Conservation (phyloP, 371 early-diverging fungal genomes). For the Mucor ambiguus region DNA sequence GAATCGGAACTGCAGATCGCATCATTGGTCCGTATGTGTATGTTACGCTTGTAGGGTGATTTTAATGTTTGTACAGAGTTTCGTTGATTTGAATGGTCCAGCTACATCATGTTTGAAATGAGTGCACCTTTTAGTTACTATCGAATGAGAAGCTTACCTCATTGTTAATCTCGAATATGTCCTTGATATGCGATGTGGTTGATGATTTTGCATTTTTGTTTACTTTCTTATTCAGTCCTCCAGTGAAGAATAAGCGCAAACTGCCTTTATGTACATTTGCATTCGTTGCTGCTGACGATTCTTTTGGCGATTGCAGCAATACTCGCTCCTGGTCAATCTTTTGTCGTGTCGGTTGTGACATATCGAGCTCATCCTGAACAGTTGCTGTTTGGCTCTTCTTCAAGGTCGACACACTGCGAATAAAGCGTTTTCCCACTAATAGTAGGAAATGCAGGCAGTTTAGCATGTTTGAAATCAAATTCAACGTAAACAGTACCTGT, state of each 20-base stretch:
- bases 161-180: constrained; percentile 12
- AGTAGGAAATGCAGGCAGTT: not conserved
- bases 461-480: not conserved
- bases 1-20: constrained; percentile 11
- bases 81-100: constrained; percentile 7
- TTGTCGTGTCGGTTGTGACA: not conserved
- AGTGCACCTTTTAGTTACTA: not conserved
- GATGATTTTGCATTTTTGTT: not conserved
- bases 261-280: constrained; percentile 7
- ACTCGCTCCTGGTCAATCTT: constrained; percentile 9
- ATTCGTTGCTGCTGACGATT: not conserved
- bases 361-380: not conserved
- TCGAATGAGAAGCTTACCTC: not conserved
- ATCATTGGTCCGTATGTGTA: constrained; percentile 14
- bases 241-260: constrained; percentile 1
- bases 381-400: constrained; percentile 9
- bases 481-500: not conserved
- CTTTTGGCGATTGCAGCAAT: not conserved
- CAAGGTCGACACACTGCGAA: constrained; percentile 22
- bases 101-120: not conserved
- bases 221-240: not conserved
- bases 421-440: constrained; percentile 21
- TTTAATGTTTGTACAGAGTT: constrained; percentile 25
- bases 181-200: constrained; percentile 1
- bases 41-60: constrained; percentile 26